Percentiles rank a stretch among this genome's conserved stretches.
Evolutionary conservation across 139 green algal genomes (phyloP).

Genomic region (Dunaliella primolecta): DNA sequence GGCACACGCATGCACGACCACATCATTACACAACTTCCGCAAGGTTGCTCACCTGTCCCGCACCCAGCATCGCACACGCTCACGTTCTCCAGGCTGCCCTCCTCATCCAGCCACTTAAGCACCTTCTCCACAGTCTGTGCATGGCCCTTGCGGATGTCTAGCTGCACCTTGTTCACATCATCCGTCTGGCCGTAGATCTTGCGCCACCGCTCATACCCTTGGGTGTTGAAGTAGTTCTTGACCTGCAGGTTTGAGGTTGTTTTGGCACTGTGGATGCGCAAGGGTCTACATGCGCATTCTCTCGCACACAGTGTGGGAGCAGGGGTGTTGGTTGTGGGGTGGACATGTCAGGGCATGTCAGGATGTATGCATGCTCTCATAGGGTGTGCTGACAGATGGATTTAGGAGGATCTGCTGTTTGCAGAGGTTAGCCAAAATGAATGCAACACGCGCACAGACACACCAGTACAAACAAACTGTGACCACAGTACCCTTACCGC

Average conservation of each 20-base stretch:
- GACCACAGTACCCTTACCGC: no score
- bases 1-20: no score
- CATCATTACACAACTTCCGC: no score
- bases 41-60: constrained; percentile 92
- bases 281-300: not conserved
- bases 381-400: not conserved
- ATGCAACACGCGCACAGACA: no score
- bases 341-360: not conserved
- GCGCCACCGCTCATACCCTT: constrained; percentile 92
- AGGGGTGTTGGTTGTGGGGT: not conserved
- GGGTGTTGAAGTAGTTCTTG: constrained; percentile 94
- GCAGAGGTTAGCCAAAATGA: not conserved
- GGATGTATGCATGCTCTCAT: no score
- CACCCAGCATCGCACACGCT: constrained; percentile 90
- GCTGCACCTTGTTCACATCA: constrained; percentile 98
- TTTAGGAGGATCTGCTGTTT: not conserved
- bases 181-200: constrained; percentile 99
- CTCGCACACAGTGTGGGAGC: not conserved
- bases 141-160: constrained; percentile 93
- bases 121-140: constrained; percentile 97
- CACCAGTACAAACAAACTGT: no score
- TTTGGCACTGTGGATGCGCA: no score
- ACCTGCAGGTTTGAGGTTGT: constrained; percentile 57
- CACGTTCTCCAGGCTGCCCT: constrained; percentile 72
- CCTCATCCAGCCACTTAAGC: constrained; percentile 80